Evolutionary conservation across 768 basidiomycete genomes (phyloP), one percentile per base, ranked within the genome.

Genomic region (Lanmaoa rubissima): DNA sequence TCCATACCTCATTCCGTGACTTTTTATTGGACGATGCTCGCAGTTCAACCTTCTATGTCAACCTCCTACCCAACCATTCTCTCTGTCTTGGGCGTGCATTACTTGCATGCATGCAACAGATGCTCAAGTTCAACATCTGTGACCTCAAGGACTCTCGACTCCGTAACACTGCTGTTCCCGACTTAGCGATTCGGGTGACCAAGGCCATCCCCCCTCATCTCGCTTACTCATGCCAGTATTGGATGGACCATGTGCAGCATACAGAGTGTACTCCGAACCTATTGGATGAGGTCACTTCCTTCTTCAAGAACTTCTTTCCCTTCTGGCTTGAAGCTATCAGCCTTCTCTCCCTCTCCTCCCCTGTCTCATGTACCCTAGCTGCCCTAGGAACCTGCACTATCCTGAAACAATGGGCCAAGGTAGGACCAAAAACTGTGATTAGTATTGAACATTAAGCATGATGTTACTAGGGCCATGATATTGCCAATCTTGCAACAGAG

Each of bases 101-200:
- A 36, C 58, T 78, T 12, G 48, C 51, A 31, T 57, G 68, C 31
- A 75, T 78, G 76, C 60, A 58, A 12, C 51, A 43, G 35, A 60
- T 57, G 16, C 72, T 78, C 39, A 60, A 53, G 46, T 78, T 79
- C 63, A 77, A 79, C 40, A 76, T 79, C 10, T 78, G 76, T 26
- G 41, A 61, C 12, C 54, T 78, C 10, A 52, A 73, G 34, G 67
- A 73, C 26, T 78, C 77, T 5, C 68, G 70, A 48, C 24, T 66
- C 0, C 55, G 40, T 14, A 76, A 78, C 31, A 19, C 41, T 16
- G 66, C 71, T 9, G 44, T 76, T 5, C 53, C 58, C 2, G 59
- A 65, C 35, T 43, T 69, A 1, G 26, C 46, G 0, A 16, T 14
- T 5, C 59, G 57, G 7, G 64, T 76, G 35, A 41, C 59, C 12